Evolutionary conservation across 768 basidiomycete species (phyloP).

Genomic region (Clitopilus hobsonii): DNA sequence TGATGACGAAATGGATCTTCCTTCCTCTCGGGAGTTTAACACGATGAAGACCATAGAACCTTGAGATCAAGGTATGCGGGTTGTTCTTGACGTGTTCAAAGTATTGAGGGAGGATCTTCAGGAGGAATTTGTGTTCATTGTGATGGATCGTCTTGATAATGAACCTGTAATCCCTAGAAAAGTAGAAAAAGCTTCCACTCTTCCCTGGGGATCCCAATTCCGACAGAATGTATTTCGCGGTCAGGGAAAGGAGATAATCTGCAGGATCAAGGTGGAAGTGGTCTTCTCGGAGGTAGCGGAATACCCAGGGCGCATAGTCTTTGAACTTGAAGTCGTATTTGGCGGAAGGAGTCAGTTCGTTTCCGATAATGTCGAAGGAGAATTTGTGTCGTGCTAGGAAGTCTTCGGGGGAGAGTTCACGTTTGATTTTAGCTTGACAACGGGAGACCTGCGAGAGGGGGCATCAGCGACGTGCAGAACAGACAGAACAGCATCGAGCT

Average conservation of each 20-base stretch:
- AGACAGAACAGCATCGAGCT: constrained; percentile 22
- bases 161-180: constrained; percentile 96
- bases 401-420: constrained; percentile 80
- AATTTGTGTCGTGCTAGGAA: constrained; percentile 89
- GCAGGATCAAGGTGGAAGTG: constrained; percentile 94
- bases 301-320: constrained; percentile 98
- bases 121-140: constrained; percentile 90
- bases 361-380: constrained; percentile 96
- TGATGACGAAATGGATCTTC: constrained; percentile 99
- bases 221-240: constrained; percentile 95
- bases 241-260: constrained; percentile 95
- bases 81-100: constrained; percentile 82
- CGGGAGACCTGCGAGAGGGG: constrained; percentile 70
- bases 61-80: constrained; percentile 88
- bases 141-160: constrained; percentile 99
- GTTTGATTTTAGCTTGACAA: constrained; percentile 92
- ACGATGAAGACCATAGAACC: constrained; percentile 96
- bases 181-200: constrained; percentile 99
- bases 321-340: constrained; percentile 99
- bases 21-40: constrained; percentile 91
- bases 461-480: constrained; percentile 8
- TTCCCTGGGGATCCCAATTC: constrained; percentile 98
- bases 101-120: constrained; percentile 79
- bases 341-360: constrained; percentile 96
- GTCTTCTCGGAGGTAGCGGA: constrained; percentile 91